Evolutionary conservation across 768 basidiomycete species (phyloP).

Genomic region (Pisolithus sp.): DNA sequence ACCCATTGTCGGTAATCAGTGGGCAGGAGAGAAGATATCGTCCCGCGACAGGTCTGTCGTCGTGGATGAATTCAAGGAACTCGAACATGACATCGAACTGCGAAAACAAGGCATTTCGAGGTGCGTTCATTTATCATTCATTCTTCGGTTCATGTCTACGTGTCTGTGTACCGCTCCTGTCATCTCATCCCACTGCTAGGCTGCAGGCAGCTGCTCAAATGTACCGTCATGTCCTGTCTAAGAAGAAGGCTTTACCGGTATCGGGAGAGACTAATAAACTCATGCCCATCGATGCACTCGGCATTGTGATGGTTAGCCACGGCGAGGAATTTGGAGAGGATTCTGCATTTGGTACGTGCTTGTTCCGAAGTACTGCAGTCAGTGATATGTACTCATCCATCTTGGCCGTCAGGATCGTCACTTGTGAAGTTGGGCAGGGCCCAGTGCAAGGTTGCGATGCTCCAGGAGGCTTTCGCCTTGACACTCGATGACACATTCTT

Average conservation of each 20-base stretch:
- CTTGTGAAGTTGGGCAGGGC: slow-evolving; percentile 74
- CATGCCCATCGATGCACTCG: slow-evolving; percentile 70
- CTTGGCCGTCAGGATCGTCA: slow-evolving; percentile 46
- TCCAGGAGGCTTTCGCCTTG: slow-evolving; percentile 77
- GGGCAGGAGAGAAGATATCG: slow-evolving; percentile 87
- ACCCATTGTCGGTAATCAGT: slow-evolving; percentile 39
- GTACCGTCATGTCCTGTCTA: slow-evolving; percentile 65
- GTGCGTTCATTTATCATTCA: slow-evolving; percentile 36
- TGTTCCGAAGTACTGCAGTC: slow-evolving; percentile 4
- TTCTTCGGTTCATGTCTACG: too few species aligned
- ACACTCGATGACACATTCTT: slow-evolving; percentile 72
- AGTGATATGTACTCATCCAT: neutral
- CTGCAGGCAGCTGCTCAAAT: slow-evolving; percentile 64
- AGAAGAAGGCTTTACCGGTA: slow-evolving; percentile 65
- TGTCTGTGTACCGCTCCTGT: neutral
- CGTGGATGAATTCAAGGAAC: slow-evolving; percentile 71
- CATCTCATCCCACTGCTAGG: slow-evolving; percentile 32
- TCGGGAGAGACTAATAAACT: slow-evolving; percentile 63
- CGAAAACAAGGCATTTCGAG: slow-evolving; percentile 64
- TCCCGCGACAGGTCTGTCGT: slow-evolving; percentile 74
- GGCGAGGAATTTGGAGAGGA: slow-evolving; percentile 78
- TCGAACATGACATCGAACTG: slow-evolving; percentile 82
- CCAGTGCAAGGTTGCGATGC: slow-evolving; percentile 76
- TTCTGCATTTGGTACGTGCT: slow-evolving; percentile 56
- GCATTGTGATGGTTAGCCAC: slow-evolving; percentile 80